Conservation (phyloP, 73 alveolate genomes). For the Paramecium sonneborni region DNA sequence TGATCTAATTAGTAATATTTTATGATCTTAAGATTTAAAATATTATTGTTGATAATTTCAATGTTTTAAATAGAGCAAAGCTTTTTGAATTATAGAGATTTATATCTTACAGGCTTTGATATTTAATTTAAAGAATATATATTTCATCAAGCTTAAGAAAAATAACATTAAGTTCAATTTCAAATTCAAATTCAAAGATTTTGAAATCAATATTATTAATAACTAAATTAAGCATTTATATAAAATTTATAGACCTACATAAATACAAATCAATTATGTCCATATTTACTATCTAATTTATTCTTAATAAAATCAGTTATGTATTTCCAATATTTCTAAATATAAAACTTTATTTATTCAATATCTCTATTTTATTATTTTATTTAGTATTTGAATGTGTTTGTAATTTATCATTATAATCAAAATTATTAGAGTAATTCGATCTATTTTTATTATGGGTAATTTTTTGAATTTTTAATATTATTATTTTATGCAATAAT, state of each 20-base stretch:
- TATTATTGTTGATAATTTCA: too few relatives aligned
- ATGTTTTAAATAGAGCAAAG: too few relatives aligned
- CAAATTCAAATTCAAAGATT: conserved; percentile 8
- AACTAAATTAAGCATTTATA: not conserved
- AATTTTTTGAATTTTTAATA: not conserved
- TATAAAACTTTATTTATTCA: not conserved
- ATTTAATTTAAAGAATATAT: not conserved
- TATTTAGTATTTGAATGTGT: not conserved
- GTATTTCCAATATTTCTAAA: not conserved
- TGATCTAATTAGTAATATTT: not conserved
- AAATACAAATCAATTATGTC: conserved; percentile 39
- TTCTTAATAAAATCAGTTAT: not conserved
- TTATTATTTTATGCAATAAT: not conserved
- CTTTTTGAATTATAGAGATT: too few relatives aligned
- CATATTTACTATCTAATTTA: conserved; percentile 13
- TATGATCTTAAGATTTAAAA: not conserved
- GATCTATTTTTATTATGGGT: not conserved
- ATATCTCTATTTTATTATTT: conserved; percentile 27
- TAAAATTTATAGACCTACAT: not conserved
- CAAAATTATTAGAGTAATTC: not conserved
- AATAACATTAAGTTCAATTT: too few relatives aligned
- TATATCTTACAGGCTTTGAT: not conserved
- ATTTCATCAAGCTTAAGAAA: too few relatives aligned
- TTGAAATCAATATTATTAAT: conserved; percentile 15
- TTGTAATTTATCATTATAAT: not conserved